Conservation (phyloP, 1,139 yeast species). For the Blastobotrys capitulatus region DNA sequence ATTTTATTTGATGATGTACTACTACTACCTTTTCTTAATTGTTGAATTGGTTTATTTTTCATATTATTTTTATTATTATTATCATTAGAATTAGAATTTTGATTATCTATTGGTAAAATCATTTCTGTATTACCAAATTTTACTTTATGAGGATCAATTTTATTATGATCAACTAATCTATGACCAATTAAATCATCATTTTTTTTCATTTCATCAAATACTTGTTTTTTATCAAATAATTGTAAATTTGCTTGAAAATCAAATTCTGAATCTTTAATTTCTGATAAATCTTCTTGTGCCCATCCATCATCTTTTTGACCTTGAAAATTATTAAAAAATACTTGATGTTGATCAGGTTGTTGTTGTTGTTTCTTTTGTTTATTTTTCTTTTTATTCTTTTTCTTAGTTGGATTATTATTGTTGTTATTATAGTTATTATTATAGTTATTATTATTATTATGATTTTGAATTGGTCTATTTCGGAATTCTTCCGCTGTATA, state of each 20-base stretch:
- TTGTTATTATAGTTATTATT: constrained; percentile 6
- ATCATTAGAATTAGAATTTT: too few relatives aligned
- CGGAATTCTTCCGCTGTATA: constrained; percentile 20
- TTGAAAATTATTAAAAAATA: constrained; percentile 9
- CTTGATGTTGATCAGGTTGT: too few relatives aligned
- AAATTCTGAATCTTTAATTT: constrained; percentile 49
- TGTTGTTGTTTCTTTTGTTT: background rate
- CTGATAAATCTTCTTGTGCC: constrained; percentile 28
- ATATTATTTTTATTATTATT: background rate
- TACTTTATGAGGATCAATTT: constrained; percentile 22
- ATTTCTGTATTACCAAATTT: constrained; percentile 69
- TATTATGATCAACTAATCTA: constrained; percentile 74
- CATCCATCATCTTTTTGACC: constrained; percentile 25
- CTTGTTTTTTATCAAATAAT: constrained; percentile 74
- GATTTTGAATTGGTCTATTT: background rate
- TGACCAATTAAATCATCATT: constrained; percentile 58
- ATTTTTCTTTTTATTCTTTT: constrained; percentile 4
- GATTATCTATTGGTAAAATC: constrained; percentile 43
- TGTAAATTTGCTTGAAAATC: constrained; percentile 82
- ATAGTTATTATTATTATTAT: background rate
- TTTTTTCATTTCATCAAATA: constrained; percentile 69
- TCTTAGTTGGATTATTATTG: background rate
- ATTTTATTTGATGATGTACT: background rate
- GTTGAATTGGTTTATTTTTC: constrained; percentile 1
- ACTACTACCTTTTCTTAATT: constrained; percentile 7